These are phyloP conservation scores for Hamamelis virginiana DNA, from an alignment of 164 flowering plant species.

Conservation along the genomic window DNA sequence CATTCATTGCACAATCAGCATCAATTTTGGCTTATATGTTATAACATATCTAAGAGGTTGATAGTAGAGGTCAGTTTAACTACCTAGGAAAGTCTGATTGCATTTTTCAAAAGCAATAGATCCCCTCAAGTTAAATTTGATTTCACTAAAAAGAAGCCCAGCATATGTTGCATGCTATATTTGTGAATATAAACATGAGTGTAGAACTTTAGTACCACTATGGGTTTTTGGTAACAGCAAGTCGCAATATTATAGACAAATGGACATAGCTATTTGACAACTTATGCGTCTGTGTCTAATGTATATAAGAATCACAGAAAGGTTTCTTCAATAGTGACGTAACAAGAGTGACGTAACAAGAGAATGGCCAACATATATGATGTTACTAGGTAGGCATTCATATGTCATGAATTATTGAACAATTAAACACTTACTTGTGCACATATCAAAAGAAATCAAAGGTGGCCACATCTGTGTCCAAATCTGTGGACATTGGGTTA, in stretches of 20 bases:
- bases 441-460: too few species aligned
- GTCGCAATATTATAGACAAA: not conserved
- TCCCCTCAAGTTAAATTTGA: not conserved
- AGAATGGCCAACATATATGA: not conserved
- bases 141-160: not conserved
- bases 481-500: too few species aligned
- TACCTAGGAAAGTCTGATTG: not conserved
- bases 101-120: not conserved
- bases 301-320: not conserved
- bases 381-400: not conserved
- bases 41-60: not conserved
- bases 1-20: not conserved
- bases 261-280: not conserved
- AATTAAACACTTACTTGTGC: too few species aligned
- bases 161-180: not conserved
- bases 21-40: not conserved
- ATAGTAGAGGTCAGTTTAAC: not conserved
- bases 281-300: not conserved
- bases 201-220: not conserved
- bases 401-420: too few species aligned
- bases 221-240: not conserved
- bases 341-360: too few species aligned
- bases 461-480: too few species aligned
- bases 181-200: not conserved
- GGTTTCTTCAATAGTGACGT: too few species aligned